A percentile compares a stretch with the other conserved stretches of the same genome.
Evolutionary conservation across 2,329 filamentous ascomycete species (phyloP).

Genomic region (Ceratocystis huliohia): DNA sequence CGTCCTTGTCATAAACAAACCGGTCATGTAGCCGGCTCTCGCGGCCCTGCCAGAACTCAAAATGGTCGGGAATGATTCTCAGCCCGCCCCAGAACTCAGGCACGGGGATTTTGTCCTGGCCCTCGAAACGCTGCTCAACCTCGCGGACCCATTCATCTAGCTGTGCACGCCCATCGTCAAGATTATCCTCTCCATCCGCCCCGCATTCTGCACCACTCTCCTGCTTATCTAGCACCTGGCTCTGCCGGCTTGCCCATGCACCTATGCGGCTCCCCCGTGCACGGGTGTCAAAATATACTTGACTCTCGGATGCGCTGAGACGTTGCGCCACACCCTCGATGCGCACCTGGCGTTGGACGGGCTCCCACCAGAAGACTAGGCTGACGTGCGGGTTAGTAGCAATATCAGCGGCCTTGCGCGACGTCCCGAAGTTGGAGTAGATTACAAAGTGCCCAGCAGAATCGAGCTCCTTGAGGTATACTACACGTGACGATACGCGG

Average conservation of each 20-base stretch:
- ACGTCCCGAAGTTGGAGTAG: constrained; percentile 85
- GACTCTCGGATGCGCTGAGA: constrained; percentile 57
- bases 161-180: constrained; percentile 56
- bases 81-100: constrained; percentile 92
- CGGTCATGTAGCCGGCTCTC: constrained; percentile 85
- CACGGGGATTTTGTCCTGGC: constrained; percentile 67
- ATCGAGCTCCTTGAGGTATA: constrained; percentile 95
- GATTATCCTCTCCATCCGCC: constrained; percentile 24
- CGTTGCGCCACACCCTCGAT: constrained; percentile 68
- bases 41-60: constrained; percentile 96
- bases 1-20: constrained; percentile 53
- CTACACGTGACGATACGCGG: constrained; percentile 68
- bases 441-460: constrained; percentile 55
- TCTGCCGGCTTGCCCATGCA: constrained; percentile 89
- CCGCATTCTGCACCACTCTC: constrained; percentile 22
- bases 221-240: constrained; percentile 50
- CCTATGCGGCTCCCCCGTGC: constrained; percentile 75
- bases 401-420: constrained; percentile 54
- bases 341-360: constrained; percentile 76
- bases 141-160: constrained; percentile 68
- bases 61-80: constrained; percentile 66
- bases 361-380: constrained; percentile 83
- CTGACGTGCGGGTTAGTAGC: constrained; percentile 62
- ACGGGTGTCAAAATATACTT: constrained; percentile 51
- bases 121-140: constrained; percentile 61